Evolutionary conservation across 2,329 filamentous ascomycete species (phyloP), one percentile per base, ranked within the genome.

Genomic region (Leptosphaerulina australis): DNA sequence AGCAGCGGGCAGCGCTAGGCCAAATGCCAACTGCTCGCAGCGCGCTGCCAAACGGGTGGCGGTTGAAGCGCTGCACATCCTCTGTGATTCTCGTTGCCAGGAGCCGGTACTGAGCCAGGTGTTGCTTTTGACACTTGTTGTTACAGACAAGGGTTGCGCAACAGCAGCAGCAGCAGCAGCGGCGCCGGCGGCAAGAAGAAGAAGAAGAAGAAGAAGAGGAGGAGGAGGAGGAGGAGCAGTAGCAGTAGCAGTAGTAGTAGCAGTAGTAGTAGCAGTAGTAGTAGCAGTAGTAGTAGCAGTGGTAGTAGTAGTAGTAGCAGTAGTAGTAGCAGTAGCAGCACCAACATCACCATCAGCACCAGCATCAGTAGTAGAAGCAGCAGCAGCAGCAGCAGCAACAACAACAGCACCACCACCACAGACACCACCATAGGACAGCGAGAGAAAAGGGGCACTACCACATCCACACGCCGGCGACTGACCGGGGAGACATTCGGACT

Each of bases 401-500:
- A n/a, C n/a, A n/a, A n/a, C n/a, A n/a, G n/a, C n/a, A n/a, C n/a
- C n/a, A n/a, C n/a, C n/a, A n/a, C n/a, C n/a, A n/a, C n/a, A n/a
- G n/a, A n/a, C n/a, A n/a, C n/a, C n/a, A n/a, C n/a, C n/a, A n/a
- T n/a, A n/a, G n/a, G n/a, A n/a, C n/a, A 21, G 15, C 44, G 29
- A 38, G 37, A 25, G 36, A 37, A 53, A 34, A 24, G 44, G 49
- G 43, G 17, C 21, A 34, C 24, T 36, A 34, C 24, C 31, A 29
- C 41, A 36, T 34, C 37, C 35, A 40, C 33, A 29, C 46, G 55
- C 58, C 58, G 59, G 50, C 33, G 39, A 57, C 44, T 55, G 56
- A 50, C 56, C 56, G 59, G 49, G 52, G 39, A 54, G 48, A 50
- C 53, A 56, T 43, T 58, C 60, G 60, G 62, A 43, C 62, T 59